These are phyloP conservation scores for Diaporthe humulicola DNA, from an alignment of 2,329 filamentous ascomycete genomes.

Conservation along the genomic window DNA sequence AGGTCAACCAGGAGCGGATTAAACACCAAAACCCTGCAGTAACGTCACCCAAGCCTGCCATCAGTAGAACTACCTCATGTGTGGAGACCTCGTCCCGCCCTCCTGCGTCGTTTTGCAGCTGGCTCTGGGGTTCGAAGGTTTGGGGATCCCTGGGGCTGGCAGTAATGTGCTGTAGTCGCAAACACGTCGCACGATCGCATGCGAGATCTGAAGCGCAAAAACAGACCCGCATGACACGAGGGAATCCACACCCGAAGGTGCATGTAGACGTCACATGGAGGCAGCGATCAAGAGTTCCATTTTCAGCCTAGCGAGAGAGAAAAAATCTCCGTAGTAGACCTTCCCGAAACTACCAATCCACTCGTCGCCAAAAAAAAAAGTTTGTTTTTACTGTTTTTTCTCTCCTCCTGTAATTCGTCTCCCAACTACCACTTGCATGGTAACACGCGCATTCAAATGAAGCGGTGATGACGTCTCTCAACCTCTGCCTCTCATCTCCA, in stretches of 20 bases:
- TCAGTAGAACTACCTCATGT: not conserved
- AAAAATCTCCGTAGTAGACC: constrained; percentile 33
- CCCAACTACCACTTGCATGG: constrained; percentile 32
- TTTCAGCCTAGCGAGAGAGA: constrained; percentile 39
- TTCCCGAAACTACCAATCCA: constrained; percentile 36
- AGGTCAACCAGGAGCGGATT: too few species aligned
- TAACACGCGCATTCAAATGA: constrained; percentile 29
- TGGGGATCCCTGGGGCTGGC: constrained; percentile 9
- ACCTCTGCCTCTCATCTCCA: constrained; percentile 2
- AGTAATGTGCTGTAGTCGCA: not conserved
- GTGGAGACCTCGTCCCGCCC: constrained; percentile 3
- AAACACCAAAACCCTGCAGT: not conserved
- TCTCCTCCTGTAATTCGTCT: not conserved
- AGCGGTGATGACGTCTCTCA: constrained; percentile 17
- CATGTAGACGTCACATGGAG: constrained; percentile 35
- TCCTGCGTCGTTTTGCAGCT: not conserved
- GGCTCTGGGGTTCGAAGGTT: not conserved
- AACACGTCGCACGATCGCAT: constrained; percentile 19
- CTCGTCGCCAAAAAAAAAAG: constrained; percentile 25
- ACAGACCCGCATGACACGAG: constrained; percentile 31
- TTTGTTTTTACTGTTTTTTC: constrained; percentile 24
- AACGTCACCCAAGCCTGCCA: not conserved
- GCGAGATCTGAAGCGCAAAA: constrained; percentile 21
- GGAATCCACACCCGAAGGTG: constrained; percentile 31
- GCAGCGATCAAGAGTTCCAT: constrained; percentile 44